These are phyloP conservation scores for Prunus dulcis DNA, from an alignment of 306 rosid genomes.

Conservation along the genomic window DNA sequence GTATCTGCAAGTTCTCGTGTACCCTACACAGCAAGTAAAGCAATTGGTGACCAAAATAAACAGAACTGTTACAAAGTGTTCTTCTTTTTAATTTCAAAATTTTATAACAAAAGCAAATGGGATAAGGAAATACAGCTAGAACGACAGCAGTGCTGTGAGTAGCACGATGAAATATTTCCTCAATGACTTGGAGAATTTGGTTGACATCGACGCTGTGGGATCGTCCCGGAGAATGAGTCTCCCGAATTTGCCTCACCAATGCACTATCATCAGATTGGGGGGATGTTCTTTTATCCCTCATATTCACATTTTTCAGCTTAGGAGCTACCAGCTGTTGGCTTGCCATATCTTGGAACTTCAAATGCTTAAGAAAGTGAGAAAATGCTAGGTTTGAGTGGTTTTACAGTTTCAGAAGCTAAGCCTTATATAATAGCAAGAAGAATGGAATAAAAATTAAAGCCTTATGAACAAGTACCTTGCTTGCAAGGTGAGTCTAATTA, in stretches of 20 bases:
- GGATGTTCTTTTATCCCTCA: slow-evolving; percentile 46
- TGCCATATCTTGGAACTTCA: slow-evolving; percentile 34
- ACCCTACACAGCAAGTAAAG: slow-evolving; percentile 42
- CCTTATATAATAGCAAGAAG: slow-evolving; percentile 37
- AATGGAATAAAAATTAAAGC: slow-evolving; percentile 53
- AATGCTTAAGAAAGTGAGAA: neutral
- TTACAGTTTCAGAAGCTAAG: slow-evolving; percentile 7
- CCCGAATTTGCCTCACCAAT: slow-evolving; percentile 64
- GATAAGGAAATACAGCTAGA: slow-evolving; percentile 28
- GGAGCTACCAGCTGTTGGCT: slow-evolving; percentile 13
- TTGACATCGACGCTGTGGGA: slow-evolving; percentile 59
- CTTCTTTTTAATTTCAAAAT: neutral
- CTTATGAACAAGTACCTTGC: slow-evolving; percentile 73
- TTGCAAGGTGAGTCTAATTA: slow-evolving; percentile 47
- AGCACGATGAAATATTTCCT: slow-evolving; percentile 48
- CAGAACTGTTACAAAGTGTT: neutral
- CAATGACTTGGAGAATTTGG: slow-evolving; percentile 50
- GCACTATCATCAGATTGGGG: slow-evolving; percentile 61
- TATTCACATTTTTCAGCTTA: slow-evolving; percentile 5
- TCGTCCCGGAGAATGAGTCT: slow-evolving; percentile 59
- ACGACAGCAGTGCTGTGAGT: slow-evolving; percentile 39
- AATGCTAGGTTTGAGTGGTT: slow-evolving; percentile 20
- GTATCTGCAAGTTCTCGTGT: slow-evolving; percentile 31
- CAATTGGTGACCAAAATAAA: slow-evolving; percentile 1
- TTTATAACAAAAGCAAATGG: neutral